Evolutionary conservation across 257 asterid species (phyloP).

Genomic region (Salvia rosmarinus): DNA sequence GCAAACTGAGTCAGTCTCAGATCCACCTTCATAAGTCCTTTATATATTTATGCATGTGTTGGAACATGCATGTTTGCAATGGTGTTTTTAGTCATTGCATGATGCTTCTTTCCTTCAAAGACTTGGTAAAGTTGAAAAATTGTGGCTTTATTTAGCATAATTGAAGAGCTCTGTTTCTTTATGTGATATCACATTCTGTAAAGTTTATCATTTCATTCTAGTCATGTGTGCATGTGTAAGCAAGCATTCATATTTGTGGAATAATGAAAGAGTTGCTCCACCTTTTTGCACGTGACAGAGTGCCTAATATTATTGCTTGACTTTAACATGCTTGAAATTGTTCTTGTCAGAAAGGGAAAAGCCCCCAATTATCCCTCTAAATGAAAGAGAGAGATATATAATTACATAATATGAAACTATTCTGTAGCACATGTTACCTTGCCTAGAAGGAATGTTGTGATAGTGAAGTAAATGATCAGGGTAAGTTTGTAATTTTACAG

Average conservation of each 20-base stretch:
- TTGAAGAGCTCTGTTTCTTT: conserved; percentile 15
- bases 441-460: too few species aligned
- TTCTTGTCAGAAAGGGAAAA: not conserved
- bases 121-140: conserved; percentile 19
- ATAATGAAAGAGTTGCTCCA: conserved; percentile 27
- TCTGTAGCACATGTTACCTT: too few species aligned
- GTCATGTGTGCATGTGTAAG: conserved; percentile 47
- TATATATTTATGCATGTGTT: conserved; percentile 24
- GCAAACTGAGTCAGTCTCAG: conserved; percentile 30
- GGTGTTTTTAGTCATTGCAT: conserved; percentile 6
- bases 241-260: conserved; percentile 29
- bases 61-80: too few species aligned
- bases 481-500: conserved; percentile 40
- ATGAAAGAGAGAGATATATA: not conserved
- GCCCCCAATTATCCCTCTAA: conserved; percentile 3
- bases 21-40: conserved; percentile 35
- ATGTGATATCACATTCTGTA: conserved; percentile 42
- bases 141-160: conserved; percentile 24
- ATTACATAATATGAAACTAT: not conserved
- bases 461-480: not conserved
- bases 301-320: conserved; percentile 36
- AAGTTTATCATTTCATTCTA: conserved; percentile 47
- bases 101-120: conserved; percentile 12
- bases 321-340: conserved; percentile 5
- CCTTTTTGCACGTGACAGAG: conserved; percentile 53